Conservation (phyloP, 1,284 basidiomycete genomes). For the Pyrrhoderma lamaoense region DNA sequence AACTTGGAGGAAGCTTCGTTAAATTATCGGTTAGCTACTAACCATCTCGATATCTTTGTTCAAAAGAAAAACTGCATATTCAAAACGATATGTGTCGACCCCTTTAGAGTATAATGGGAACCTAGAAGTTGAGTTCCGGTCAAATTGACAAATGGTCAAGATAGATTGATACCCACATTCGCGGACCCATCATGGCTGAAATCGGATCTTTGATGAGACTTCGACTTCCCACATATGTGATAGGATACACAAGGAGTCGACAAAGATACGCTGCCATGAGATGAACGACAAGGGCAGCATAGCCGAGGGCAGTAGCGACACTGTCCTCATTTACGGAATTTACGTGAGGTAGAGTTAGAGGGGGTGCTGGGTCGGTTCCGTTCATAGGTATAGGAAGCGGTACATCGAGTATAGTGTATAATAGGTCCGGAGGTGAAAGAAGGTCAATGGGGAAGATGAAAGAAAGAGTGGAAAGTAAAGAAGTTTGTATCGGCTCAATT, state of each 20-base stretch:
- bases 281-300: constrained; percentile 78
- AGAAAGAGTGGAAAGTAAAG: constrained; percentile 69
- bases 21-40: constrained; percentile 22
- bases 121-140: constrained; percentile 40
- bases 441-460: constrained; percentile 86
- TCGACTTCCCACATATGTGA: constrained; percentile 82
- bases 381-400: constrained; percentile 79
- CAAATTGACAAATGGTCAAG: constrained; percentile 2
- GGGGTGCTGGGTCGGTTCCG: constrained; percentile 78
- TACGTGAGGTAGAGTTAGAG: constrained; percentile 51
- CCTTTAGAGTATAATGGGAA: constrained; percentile 93
- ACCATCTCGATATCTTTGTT: constrained; percentile 98
- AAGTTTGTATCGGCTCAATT: constrained; percentile 53
- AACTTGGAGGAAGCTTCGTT: not conserved
- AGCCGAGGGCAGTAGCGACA: constrained; percentile 82
- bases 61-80: constrained; percentile 94
- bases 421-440: constrained; percentile 68
- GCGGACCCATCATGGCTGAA: constrained; percentile 87
- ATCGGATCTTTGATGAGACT: constrained; percentile 88
- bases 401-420: constrained; percentile 78
- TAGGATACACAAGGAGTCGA: constrained; percentile 76
- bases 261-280: constrained; percentile 75
- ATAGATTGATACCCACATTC: constrained; percentile 55
- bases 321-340: constrained; percentile 77
- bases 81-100: constrained; percentile 94